Evolutionary conservation across 768 basidiomycete genomes (phyloP).

Genomic region (Amanita pallidorosea): DNA sequence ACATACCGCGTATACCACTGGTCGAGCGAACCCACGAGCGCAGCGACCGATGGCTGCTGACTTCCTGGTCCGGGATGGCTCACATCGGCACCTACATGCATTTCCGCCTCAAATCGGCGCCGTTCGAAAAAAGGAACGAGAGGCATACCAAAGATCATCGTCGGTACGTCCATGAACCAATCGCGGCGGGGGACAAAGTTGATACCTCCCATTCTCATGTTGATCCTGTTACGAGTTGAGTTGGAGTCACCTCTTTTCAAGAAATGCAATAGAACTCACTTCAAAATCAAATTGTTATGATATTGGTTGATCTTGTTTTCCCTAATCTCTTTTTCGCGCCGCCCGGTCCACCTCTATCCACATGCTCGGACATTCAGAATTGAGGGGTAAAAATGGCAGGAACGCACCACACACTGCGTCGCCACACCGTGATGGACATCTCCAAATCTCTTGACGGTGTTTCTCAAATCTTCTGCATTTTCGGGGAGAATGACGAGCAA

Average conservation of each 20-base stretch:
- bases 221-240: conserved; percentile 26
- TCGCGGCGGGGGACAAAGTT: conserved; percentile 24
- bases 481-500: conserved; percentile 43
- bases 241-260: background rate
- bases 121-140: conserved; percentile 3
- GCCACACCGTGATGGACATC: conserved; percentile 24
- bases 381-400: background rate
- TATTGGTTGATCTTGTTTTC: conserved; percentile 33
- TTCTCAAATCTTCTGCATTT: conserved; percentile 33
- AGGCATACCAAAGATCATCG: conserved; percentile 31
- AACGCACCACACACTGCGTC: conserved; percentile 4
- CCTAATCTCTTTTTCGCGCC: background rate
- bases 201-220: conserved; percentile 41
- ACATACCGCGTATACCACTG: conserved; percentile 31
- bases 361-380: conserved; percentile 4
- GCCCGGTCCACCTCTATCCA: conserved; percentile 19
- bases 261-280: conserved; percentile 21
- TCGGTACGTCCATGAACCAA: conserved; percentile 19
- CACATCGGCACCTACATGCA: conserved; percentile 40
- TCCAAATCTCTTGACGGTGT: conserved; percentile 44
- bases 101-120: background rate
- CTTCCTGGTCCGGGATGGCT: conserved; percentile 53
- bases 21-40: conserved; percentile 49
- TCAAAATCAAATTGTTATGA: conserved; percentile 44
- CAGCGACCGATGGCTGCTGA: conserved; percentile 41